phyloP scores from a whole-genome alignment of 352 stramenopile species.

The Phytophthora citricola region DNA sequence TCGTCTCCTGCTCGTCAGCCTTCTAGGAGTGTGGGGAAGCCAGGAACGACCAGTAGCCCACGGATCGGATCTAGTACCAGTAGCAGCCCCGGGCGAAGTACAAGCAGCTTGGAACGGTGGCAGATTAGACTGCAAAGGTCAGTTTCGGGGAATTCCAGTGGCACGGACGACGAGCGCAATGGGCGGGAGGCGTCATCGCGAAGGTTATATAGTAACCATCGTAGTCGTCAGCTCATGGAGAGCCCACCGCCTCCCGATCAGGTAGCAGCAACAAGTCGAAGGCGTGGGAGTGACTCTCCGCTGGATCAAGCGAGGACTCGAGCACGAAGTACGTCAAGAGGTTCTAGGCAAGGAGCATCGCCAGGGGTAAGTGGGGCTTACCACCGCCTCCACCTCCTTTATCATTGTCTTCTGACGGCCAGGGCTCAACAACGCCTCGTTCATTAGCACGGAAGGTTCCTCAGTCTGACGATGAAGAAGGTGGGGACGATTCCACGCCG shows the following conservation, averaged over 20 bases:
- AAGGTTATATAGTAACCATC: conserved; percentile 37
- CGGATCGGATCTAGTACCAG: conserved; percentile 10
- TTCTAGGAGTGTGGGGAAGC: conserved; percentile 21
- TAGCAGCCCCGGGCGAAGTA: conserved; percentile 19
- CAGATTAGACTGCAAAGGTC: conserved; percentile 33
- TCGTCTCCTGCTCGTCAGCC: conserved; percentile 31
- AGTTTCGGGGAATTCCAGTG: conserved; percentile 35
- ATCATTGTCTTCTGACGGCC: conserved; percentile 22
- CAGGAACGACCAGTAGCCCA: conserved; percentile 14
- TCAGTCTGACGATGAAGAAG: conserved; percentile 16
- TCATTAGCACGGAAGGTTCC: conserved; percentile 30
- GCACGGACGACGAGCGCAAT: conserved; percentile 37
- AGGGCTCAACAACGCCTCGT: conserved; percentile 23
- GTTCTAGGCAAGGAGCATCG: conserved; percentile 25
- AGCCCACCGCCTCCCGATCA: conserved; percentile 41
- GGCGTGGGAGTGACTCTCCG: conserved; percentile 25
- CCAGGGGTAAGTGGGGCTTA: conserved; percentile 22
- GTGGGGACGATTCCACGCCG: conserved; percentile 20
- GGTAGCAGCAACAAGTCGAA: conserved; percentile 29
- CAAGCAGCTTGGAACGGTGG: conserved; percentile 37
- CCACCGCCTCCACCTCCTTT: conserved; percentile 29
- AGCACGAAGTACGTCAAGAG: conserved; percentile 30
- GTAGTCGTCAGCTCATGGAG: conserved; percentile 47
- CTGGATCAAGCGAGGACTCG: conserved; percentile 19
- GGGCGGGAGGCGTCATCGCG: conserved; percentile 22